Evolutionary conservation across 495 filamentous ascomycete species (phyloP).

Genomic region (Aspergillus olivimuriae): DNA sequence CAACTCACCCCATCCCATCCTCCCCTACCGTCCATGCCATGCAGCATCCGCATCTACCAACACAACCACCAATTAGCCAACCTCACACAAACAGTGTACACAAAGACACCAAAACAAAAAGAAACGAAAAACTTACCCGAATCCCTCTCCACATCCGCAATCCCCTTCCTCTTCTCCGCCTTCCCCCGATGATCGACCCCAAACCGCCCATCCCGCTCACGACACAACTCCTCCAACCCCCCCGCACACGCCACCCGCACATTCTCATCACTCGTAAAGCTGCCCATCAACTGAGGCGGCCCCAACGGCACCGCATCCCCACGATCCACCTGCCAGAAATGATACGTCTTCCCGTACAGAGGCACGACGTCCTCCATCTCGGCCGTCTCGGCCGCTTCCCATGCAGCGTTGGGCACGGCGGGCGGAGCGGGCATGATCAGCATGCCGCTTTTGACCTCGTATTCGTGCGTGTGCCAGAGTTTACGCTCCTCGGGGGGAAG

Average conservation of each 20-base stretch:
- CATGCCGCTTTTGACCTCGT: slow-evolving; percentile 83
- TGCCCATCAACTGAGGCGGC: slow-evolving; percentile 70
- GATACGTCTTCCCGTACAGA: slow-evolving; percentile 86
- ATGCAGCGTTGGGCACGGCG: slow-evolving; percentile 45
- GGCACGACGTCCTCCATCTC: slow-evolving; percentile 70
- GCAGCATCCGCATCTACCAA: slow-evolving; percentile 42
- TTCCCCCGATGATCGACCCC: slow-evolving; percentile 55
- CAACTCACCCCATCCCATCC: slow-evolving; percentile 5
- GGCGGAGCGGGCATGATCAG: slow-evolving; percentile 72
- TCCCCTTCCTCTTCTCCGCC: slow-evolving; percentile 53
- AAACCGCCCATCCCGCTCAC: slow-evolving; percentile 61
- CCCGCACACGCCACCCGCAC: slow-evolving; percentile 46
- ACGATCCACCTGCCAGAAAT: slow-evolving; percentile 82
- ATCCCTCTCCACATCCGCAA: slow-evolving; percentile 55
- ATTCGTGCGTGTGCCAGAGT: slow-evolving; percentile 78
- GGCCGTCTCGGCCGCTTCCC: slow-evolving; percentile 70
- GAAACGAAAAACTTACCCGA: slow-evolving; percentile 28
- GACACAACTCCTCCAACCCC: slow-evolving; percentile 53
- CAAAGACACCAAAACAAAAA: slow-evolving; percentile 1
- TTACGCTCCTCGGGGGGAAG: slow-evolving; percentile 60
- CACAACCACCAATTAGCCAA: slow-evolving; percentile 4
- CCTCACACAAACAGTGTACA: neutral
- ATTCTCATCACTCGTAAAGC: slow-evolving; percentile 54
- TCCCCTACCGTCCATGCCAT: too few species aligned
- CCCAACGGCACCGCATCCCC: slow-evolving; percentile 72